Evolutionary conservation across 2,329 filamentous ascomycete species (phyloP).

Genomic region (Ophiognomonia clavigignenti-juglandacearum): DNA sequence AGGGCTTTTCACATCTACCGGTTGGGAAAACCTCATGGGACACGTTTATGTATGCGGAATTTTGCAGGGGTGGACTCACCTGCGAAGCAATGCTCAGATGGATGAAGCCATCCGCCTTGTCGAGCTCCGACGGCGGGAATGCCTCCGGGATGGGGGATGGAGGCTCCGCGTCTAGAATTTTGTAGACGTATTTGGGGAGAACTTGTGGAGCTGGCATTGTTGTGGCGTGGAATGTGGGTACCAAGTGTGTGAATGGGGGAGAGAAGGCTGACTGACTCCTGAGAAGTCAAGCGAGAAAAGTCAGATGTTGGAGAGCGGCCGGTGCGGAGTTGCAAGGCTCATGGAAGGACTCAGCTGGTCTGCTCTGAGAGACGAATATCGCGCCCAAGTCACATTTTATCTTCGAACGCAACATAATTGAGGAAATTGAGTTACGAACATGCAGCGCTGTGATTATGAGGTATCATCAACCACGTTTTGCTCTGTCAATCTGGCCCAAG

Average conservation of each 20-base stretch:
- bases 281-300: background rate
- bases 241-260: background rate
- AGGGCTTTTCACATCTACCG: too few relatives aligned
- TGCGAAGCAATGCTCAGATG: constrained; percentile 55
- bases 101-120: constrained; percentile 56
- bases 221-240: background rate
- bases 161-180: constrained; percentile 52
- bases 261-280: background rate
- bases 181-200: constrained; percentile 48
- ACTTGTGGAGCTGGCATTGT: constrained; percentile 23
- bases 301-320: too few relatives aligned
- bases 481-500: background rate
- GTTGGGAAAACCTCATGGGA: too few relatives aligned
- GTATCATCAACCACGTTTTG: constrained; percentile 1
- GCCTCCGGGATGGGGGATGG: constrained; percentile 46
- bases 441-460: background rate
- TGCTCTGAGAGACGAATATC: background rate
- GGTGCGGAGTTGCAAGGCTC: background rate
- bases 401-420: background rate
- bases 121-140: constrained; percentile 55
- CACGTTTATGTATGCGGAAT: background rate
- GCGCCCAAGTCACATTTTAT: too few relatives aligned
- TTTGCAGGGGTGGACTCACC: constrained; percentile 27
- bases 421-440: background rate
- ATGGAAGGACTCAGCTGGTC: background rate